Conservation (phyloP, 139 green algal species). For the Nannochloris sp. region DNA sequence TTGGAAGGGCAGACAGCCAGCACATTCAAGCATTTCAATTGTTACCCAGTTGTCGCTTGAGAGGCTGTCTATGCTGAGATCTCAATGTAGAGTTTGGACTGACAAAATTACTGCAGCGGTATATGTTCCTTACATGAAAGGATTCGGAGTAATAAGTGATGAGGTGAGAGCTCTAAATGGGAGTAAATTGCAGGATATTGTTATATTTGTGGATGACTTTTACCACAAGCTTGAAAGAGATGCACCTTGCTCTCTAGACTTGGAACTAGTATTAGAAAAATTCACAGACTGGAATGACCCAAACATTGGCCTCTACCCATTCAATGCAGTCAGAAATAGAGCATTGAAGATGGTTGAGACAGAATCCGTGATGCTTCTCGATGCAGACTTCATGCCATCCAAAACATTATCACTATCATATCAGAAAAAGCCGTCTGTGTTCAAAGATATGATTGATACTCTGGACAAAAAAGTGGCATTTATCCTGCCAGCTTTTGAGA, state of each 20-base stretch:
- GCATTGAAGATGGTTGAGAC: conserved; percentile 13
- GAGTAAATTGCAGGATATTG: neutral
- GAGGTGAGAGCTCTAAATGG: neutral
- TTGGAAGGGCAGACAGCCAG: neutral
- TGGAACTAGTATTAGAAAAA: conserved; percentile 7
- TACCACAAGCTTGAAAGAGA: conserved; percentile 1
- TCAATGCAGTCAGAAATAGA: conserved; percentile 15
- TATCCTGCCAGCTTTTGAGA: conserved; percentile 5
- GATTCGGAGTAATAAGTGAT: conserved; percentile 1
- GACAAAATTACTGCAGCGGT: conserved; percentile 15
- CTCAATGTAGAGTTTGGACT: conserved; percentile 7
- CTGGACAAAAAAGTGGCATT: neutral
- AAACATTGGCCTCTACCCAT: conserved; percentile 8
- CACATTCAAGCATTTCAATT: conserved; percentile 7
- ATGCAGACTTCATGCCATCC: conserved; percentile 28
- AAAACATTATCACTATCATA: neutral
- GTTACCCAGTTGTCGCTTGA: conserved; percentile 20
- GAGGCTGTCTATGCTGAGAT: conserved; percentile 8
- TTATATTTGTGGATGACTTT: neutral
- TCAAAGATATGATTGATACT: neutral
- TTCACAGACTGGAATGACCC: conserved; percentile 4
- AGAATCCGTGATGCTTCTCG: conserved; percentile 25
- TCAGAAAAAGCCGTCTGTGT: neutral
- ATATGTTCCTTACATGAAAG: conserved; percentile 13
- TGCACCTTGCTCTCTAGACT: conserved; percentile 2